Evolutionary conservation across 2,329 filamentous ascomycete species (phyloP), one percentile per base, ranked within the genome.

Genomic region (Arthroderma sp.): DNA sequence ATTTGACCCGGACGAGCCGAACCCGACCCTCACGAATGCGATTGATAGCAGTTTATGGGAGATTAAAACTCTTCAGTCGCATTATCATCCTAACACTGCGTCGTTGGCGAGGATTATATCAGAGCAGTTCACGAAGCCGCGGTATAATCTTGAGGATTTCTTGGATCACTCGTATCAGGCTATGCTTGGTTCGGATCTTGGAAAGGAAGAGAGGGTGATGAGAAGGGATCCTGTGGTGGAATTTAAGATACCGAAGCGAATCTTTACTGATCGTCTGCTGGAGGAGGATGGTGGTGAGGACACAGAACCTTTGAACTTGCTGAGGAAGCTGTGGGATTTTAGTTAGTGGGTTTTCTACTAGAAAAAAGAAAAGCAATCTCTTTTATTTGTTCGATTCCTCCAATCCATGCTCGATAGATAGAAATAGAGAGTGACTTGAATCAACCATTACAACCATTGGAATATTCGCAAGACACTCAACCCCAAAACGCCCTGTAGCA

Each of bases 41-140:
- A 85, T 98, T 47, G 87, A 96, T 47, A 94, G 86, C 63, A 87
- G 83, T 61, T 67, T 98, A 5, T 98, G 91, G 93, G 91, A 98
- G 62, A 74, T 98, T 43, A 83, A 93, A 48, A 87, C 86, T 47
- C 69, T 96, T 46, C 86, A 93, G 62, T 81, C 80, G 1, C 93
- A 98, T 63, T 96, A 94, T 63, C 91, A 98, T 60, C 91, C 93
- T 9, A 98, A 96, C 55, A 86, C 98, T 27, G 88, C 89, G 0
- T 91, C 88, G 2, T 79, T 98, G 53, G 83, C 87, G 38, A 91
- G 87, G 64, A 94, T 98, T 51, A 79, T 98, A 46, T 85, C 85
- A 2, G 87, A 96, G 65, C 91, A 96, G 61, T 98, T 96, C 62
- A 98, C 91, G 2, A 98, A 98, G 67, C 81, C 87, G 53, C 75